A percentile compares a stretch with the other conserved stretches of the same genome.
phyloP scores from a whole-genome alignment of 2,329 filamentous ascomycete species.

The Aureobasidium sp. region DNA sequence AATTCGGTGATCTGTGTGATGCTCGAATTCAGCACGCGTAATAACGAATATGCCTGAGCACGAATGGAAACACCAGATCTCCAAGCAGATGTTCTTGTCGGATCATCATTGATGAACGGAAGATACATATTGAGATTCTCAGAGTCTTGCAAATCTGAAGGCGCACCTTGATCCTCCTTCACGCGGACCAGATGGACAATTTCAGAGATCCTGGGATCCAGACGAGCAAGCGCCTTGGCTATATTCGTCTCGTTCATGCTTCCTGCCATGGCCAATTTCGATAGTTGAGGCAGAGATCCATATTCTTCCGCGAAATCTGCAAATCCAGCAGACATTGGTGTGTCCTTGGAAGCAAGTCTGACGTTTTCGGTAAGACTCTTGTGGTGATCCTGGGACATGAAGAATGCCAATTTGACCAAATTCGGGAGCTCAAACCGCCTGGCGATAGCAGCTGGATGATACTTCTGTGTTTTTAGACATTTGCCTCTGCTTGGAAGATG shows the following conservation, averaged over 20 bases:
- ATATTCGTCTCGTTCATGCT: background rate
- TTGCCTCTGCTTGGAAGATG: slow-evolving; percentile 28
- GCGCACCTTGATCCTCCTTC: slow-evolving; percentile 20
- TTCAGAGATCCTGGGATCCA: slow-evolving; percentile 48
- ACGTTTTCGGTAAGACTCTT: slow-evolving; percentile 26
- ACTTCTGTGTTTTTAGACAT: slow-evolving; percentile 25
- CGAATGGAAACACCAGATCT: slow-evolving; percentile 32
- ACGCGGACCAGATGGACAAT: slow-evolving; percentile 39
- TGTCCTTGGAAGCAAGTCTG: slow-evolving; percentile 21
- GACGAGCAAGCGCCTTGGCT: slow-evolving; percentile 17
- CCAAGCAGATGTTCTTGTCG: slow-evolving; percentile 38
- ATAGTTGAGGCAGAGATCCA: slow-evolving; percentile 11
- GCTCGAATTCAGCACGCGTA: slow-evolving; percentile 20
- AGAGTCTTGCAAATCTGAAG: slow-evolving; percentile 15
- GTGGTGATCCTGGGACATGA: slow-evolving; percentile 30
- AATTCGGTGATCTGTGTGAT: slow-evolving; percentile 31
- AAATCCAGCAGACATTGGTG: slow-evolving; percentile 22
- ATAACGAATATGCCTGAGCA: slow-evolving; percentile 33
- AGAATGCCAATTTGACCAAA: slow-evolving; percentile 36
- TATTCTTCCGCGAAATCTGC: slow-evolving; percentile 29
- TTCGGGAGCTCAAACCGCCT: slow-evolving; percentile 37
- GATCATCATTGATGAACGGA: slow-evolving; percentile 51
- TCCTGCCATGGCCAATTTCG: slow-evolving; percentile 7
- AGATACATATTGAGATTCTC: slow-evolving; percentile 50
- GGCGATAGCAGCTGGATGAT: slow-evolving; percentile 40